A percentile compares a stretch with the other conserved stretches of the same genome.
Conservation (phyloP, 140 eudicot genomes). For the Cichorium intybus region DNA sequence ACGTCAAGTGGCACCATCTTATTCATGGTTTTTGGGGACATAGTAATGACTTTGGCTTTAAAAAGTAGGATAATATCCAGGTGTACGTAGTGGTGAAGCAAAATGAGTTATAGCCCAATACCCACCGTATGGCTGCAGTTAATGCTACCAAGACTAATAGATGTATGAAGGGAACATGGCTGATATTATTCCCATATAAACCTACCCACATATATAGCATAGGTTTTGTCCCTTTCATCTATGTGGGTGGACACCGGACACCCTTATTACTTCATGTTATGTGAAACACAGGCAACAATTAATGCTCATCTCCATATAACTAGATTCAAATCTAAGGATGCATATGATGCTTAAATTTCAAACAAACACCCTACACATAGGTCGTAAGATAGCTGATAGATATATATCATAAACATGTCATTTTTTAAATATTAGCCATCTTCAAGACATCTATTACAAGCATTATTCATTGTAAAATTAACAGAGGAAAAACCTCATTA, state of each 20-base stretch:
- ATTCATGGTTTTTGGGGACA: conserved; percentile 31
- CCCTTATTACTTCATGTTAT: conserved; percentile 28
- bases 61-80: conserved; percentile 32
- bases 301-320: conserved; percentile 14
- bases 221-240: conserved; percentile 31
- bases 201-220: conserved; percentile 26
- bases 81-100: conserved; percentile 42
- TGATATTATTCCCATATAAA: conserved; percentile 32
- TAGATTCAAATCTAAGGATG: conserved; percentile 11
- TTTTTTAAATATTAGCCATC: conserved; percentile 5
- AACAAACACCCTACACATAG: conserved; percentile 17
- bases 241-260: conserved; percentile 21
- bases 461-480: neutral
- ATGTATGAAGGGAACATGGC: conserved; percentile 35
- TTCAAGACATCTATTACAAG: conserved; percentile 4
- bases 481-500: neutral
- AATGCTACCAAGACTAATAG: conserved; percentile 14
- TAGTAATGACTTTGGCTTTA: conserved; percentile 27
- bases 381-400: neutral
- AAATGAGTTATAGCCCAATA: conserved; percentile 23
- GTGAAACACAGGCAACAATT: conserved; percentile 25
- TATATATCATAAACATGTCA: conserved; percentile 13
- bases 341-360: conserved; percentile 5
- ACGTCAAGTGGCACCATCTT: conserved; percentile 31
- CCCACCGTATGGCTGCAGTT: conserved; percentile 18